phyloP scores from a whole-genome alignment of 2,329 filamentous ascomycete genomes.

The Chrysoporthe austroafricana region DNA sequence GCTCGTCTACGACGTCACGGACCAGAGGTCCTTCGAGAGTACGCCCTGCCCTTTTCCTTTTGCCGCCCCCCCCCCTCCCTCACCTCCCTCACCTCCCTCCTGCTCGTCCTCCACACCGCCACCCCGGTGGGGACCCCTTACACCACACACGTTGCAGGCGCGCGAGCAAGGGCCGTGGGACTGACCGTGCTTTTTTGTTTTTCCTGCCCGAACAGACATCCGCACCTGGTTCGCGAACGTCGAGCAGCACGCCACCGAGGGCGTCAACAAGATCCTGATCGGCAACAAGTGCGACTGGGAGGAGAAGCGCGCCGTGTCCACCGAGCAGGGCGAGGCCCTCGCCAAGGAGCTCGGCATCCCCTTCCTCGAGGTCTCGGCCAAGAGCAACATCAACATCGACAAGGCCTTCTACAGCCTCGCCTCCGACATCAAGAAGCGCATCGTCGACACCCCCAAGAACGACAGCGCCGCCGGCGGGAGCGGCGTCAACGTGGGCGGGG shows the following conservation, averaged over 20 bases:
- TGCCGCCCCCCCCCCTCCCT: background rate
- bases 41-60: conserved; percentile 41
- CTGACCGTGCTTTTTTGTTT: background rate
- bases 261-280: conserved; percentile 99
- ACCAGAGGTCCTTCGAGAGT: conserved; percentile 96
- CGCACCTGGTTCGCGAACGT: conserved; percentile 99
- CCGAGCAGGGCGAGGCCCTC: conserved; percentile 88
- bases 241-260: conserved; percentile 96
- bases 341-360: conserved; percentile 96
- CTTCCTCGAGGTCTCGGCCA: conserved; percentile 97
- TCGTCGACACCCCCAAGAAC: conserved; percentile 87
- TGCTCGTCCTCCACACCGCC: conserved; percentile 5
- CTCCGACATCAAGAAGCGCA: conserved; percentile 95
- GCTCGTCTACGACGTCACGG: conserved; percentile 97
- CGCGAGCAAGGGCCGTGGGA: conserved; percentile 3
- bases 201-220: conserved; percentile 69
- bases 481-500: conserved; percentile 71
- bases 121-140: conserved; percentile 23
- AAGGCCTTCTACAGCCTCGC: conserved; percentile 97
- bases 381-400: conserved; percentile 99
- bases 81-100: too few relatives aligned
- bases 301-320: conserved; percentile 94
- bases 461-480: conserved; percentile 61
- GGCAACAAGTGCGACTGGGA: conserved; percentile 99
- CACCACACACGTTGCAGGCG: conserved; percentile 4